Evolutionary conservation across 1,284 basidiomycete genomes (phyloP), one percentile per base, ranked within the genome.

Genomic region (Vanrija sp.): DNA sequence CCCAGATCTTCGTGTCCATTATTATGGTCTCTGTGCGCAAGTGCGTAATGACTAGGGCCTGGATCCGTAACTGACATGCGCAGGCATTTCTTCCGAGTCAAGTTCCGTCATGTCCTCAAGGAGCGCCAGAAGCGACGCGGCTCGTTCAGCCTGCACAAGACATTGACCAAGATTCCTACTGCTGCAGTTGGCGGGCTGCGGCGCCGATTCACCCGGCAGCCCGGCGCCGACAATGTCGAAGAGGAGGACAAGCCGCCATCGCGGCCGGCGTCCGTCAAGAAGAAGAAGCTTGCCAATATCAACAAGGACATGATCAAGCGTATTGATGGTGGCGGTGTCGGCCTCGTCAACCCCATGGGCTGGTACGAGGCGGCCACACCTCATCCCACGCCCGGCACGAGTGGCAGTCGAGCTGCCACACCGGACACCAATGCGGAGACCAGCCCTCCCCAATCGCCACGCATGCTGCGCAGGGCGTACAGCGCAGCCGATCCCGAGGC

Each of bases 281-380:
- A 72, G 63, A 72, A 75, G 60, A 66, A 59, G 57, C 68, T 57
- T 44, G 59, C 64, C 14, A 75, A 70, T 53, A 55, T 93, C n/a
- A 78, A 82, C 39, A 79, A 86, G 31, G 85, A 89, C 57, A 94
- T 94, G 91, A 93, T 95, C 63, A 83, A 85, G 39, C 79, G 90
- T 37, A 83, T 89, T 75, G 78, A 79, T 43, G 85, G 89, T 51
- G 84, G 83, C 47, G 84, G 84, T 0, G 88, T 89, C 2, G 86
- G 85, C 58, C 80, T 84, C n/a, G 81, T 96, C 42, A 85, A 94
- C 69, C 88, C 88, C 2, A 92, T 85, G 73, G 90, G 72, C 12
- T 70, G 73, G 71, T 74, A 74, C 48, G 72, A 73, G 39, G 64
- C 61, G 27, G 43, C 47, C 19, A 53, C 51, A 2, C 51, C 55